Evolutionary conservation across 164 flowering plant genomes (phyloP).

Genomic region (Macadamia integrifolia): DNA sequence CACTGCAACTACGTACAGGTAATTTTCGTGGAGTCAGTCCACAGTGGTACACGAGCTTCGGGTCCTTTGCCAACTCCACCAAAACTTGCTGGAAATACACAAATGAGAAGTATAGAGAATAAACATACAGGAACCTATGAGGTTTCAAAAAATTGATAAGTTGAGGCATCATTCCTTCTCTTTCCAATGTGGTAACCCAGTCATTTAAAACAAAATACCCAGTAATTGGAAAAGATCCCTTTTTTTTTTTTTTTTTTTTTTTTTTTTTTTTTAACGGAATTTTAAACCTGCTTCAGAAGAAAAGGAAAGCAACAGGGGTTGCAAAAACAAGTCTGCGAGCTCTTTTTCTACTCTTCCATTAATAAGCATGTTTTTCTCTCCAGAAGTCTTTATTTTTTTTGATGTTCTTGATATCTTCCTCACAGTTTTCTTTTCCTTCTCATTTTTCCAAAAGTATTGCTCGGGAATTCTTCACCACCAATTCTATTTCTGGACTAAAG

Average conservation of each 20-base stretch:
- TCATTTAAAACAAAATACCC: neutral
- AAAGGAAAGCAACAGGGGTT: neutral
- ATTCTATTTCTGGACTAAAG: too few relatives aligned
- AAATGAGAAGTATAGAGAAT: neutral
- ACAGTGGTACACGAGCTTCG: conserved; percentile 95
- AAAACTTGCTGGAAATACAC: conserved; percentile 55
- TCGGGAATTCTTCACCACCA: neutral
- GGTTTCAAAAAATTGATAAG: neutral
- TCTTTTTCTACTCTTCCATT: neutral
- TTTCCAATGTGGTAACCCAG: neutral
- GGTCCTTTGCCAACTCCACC: conserved; percentile 74
- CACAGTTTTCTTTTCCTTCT: neutral
- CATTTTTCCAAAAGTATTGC: neutral
- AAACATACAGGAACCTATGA: neutral
- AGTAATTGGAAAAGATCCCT: neutral
- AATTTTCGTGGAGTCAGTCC: conserved; percentile 90
- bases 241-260: too few relatives aligned
- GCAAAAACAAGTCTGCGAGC: neutral
- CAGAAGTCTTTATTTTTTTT: neutral
- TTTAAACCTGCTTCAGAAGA: neutral
- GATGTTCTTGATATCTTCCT: neutral
- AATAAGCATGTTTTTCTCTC: neutral
- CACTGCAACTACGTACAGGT: conserved; percentile 50
- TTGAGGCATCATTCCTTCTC: neutral
- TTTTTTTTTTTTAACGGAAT: too few relatives aligned